Base-by-base conservation (phyloP, 176 grass and related monocot genomes). In the Tillandsia leiboldiana region DNA sequence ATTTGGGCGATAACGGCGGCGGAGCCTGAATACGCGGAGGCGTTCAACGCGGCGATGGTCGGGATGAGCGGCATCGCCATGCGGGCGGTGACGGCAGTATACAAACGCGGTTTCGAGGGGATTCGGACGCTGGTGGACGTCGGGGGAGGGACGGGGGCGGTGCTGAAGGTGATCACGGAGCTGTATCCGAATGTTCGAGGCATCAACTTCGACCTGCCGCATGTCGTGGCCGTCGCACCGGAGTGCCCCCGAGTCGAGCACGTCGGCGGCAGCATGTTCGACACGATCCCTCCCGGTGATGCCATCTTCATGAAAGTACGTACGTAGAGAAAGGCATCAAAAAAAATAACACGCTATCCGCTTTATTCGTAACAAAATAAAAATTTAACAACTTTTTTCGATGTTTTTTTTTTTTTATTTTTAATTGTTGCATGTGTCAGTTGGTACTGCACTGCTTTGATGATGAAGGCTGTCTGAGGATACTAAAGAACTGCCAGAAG, bases 141-240 rank as follows among this genome's bases (percentile, higher is more conserved):
- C 0, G 78, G 78, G 1, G 78, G 83, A 1, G 83, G 78, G n/a
- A 76, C 56, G 0, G 83, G 78, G 6, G 51, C 9, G 2, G 72
- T 51, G 51, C 51, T 80, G 15, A 12, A 8, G 18, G 70, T 56
- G n/a, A 73, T 86, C 24, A 72, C 33, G 26, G 6, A 57, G 28
- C 56, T 56, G 48, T 86, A 57, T 15, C 69, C 69, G 7, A 59
- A 77, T 15, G 47, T 80, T 18, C 63, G 54, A 12, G 73, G 78
- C 58, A 65, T 80, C 22, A 80, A 81, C 14, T 73, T 81, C 0
- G 83, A 86, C 14, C 73, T 86, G 24, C 63, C 78, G 13, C 83
- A 77, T 67, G 78, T 81, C 10, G 50, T 86, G 50, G 11, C 73
- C 13, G 47, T 63, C 10, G 63, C 70, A 2, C 67, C 17, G 1